Conservation (phyloP, 495 filamentous ascomycete genomes). For the Cercophora samala region DNA sequence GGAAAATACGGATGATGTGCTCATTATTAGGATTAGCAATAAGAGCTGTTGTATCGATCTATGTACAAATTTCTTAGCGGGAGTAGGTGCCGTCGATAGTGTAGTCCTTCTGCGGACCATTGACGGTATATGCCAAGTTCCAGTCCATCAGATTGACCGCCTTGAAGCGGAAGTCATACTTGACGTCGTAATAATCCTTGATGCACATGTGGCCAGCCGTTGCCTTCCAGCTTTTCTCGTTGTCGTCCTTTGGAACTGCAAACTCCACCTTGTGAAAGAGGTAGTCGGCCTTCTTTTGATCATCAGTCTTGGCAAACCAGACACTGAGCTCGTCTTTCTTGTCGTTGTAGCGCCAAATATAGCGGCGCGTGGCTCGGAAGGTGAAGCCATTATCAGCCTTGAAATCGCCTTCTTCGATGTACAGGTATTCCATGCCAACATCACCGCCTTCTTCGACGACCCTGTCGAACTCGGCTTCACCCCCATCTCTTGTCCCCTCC, state of each 20-base stretch:
- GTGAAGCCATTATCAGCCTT: constrained; percentile 44
- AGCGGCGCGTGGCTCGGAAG: constrained; percentile 51
- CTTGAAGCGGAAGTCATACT: constrained; percentile 58
- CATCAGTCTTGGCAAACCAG: constrained; percentile 63
- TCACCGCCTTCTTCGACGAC: constrained; percentile 31
- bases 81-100: constrained; percentile 51
- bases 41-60: neutral
- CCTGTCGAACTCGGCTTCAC: constrained; percentile 38
- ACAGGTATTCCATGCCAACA: constrained; percentile 60
- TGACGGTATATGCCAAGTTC: constrained; percentile 57
- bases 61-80: constrained; percentile 16
- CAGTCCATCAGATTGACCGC: constrained; percentile 53
- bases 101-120: constrained; percentile 68
- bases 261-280: constrained; percentile 61
- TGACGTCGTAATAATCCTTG: constrained; percentile 61
- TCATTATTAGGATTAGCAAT: neutral
- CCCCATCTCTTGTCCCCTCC: constrained; percentile 44
- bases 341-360: constrained; percentile 59
- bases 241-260: constrained; percentile 18
- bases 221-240: constrained; percentile 49
- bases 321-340: constrained; percentile 53
- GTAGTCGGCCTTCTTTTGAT: constrained; percentile 57
- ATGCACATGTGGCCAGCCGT: constrained; percentile 60
- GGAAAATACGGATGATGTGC: too few species aligned
- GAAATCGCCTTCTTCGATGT: constrained; percentile 61